Conservation (phyloP, 441 rosid genomes). For the Bruguiera hainesii region DNA sequence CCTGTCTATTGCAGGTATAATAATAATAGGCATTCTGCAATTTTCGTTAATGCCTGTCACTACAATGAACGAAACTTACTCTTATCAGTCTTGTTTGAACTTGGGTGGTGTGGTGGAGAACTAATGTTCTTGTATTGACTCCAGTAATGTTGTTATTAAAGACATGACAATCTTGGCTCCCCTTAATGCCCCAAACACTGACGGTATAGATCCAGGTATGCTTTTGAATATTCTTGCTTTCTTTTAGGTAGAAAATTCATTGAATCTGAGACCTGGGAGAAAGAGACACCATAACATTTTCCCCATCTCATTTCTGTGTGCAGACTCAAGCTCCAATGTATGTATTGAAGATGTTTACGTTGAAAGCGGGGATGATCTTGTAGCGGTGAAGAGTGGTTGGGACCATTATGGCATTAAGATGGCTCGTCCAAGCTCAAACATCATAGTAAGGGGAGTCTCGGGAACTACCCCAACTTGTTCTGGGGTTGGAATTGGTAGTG, state of each 20-base stretch:
- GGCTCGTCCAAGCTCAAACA: constrained; percentile 85
- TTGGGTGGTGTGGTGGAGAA: background rate
- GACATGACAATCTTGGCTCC: constrained; percentile 90
- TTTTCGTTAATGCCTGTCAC: constrained; percentile 1
- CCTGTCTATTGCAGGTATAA: constrained; percentile 88
- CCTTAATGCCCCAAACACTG: constrained; percentile 90
- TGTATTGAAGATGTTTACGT: constrained; percentile 91
- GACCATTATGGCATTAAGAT: constrained; percentile 84
- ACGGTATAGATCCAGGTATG: constrained; percentile 93
- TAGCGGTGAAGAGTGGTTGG: constrained; percentile 97
- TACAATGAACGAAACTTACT: background rate
- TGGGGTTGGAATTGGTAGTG: constrained; percentile 92
- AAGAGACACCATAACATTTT: background rate
- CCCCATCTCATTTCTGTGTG: constrained; percentile 14
- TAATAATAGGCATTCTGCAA: constrained; percentile 7
- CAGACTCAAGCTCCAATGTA: constrained; percentile 84
- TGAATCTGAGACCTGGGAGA: background rate
- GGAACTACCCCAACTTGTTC: constrained; percentile 95
- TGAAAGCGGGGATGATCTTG: constrained; percentile 94
- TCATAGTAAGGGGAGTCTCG: constrained; percentile 61
- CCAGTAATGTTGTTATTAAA: constrained; percentile 78
- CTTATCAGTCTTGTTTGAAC: background rate
- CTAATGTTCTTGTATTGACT: constrained; percentile 14
- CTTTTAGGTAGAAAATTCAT: background rate
- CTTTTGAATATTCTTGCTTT: constrained; percentile 8